phyloP scores from a whole-genome alignment of 306 rosid species.

The Gastrolobium villosum region DNA sequence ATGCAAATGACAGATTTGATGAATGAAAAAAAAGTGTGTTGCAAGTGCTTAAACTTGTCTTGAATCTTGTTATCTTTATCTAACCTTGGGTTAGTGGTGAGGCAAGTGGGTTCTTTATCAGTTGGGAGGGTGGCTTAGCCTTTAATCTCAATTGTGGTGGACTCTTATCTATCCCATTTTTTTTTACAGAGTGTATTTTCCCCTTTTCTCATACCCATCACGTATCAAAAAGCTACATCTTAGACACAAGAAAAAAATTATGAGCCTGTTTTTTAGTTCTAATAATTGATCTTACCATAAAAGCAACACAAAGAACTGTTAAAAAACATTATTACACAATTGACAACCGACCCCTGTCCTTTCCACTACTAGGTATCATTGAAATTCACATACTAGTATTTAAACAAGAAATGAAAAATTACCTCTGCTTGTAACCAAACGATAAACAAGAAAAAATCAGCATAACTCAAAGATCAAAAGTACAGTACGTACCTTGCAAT shows the following conservation, averaged over 20 bases:
- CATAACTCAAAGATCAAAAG: neutral
- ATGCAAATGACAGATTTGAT: too few relatives aligned
- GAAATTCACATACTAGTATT: slow-evolving; percentile 7
- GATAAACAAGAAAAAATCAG: neutral
- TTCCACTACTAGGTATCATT: neutral
- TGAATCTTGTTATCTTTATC: too few relatives aligned
- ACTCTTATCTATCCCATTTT: too few relatives aligned
- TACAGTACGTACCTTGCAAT: slow-evolving; percentile 68
- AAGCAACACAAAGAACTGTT: neutral
- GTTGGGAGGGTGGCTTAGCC: too few relatives aligned
- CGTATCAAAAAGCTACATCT: neutral
- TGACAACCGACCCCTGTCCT: neutral
- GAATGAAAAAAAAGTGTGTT: too few relatives aligned
- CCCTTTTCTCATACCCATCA: too few relatives aligned
- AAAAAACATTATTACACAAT: slow-evolving; percentile 4
- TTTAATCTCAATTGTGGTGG: too few relatives aligned
- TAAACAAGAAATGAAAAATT: neutral
- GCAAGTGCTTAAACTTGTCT: too few relatives aligned
- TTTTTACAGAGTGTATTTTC: too few relatives aligned
- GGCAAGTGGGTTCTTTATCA: too few relatives aligned
- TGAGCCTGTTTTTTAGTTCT: neutral
- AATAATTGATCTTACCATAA: neutral
- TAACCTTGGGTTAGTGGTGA: too few relatives aligned
- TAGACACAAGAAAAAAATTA: slow-evolving; percentile 12
- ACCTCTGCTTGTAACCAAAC: too few relatives aligned